These are phyloP conservation scores for Trichosporon asahii DNA, from an alignment of 1,284 basidiomycete species.

Conservation along the genomic window DNA sequence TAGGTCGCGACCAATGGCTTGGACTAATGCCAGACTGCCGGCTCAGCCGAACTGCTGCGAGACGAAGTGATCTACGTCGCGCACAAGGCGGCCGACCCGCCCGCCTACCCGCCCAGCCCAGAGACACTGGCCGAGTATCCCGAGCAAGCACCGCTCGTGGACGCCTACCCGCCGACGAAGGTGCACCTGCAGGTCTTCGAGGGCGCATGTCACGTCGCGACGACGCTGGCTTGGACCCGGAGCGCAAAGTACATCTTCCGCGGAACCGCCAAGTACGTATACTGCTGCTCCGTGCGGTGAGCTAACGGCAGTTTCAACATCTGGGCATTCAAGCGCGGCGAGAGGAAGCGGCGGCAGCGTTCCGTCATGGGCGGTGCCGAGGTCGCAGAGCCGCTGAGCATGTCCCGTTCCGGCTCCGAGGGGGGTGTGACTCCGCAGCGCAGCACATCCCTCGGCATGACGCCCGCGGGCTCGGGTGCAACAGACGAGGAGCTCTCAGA, in stretches of 20 bases:
- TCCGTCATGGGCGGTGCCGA: background rate
- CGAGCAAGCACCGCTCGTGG: conserved; percentile 43
- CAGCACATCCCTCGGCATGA: background rate
- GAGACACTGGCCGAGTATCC: conserved; percentile 50
- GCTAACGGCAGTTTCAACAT: conserved; percentile 45
- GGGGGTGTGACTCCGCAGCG: background rate
- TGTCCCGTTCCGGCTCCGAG: background rate
- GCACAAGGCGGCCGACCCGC: conserved; percentile 54
- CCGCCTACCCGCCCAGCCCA: conserved; percentile 47
- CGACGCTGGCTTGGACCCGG: conserved; percentile 49
- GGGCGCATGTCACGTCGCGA: conserved; percentile 51
- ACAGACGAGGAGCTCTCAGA: background rate
- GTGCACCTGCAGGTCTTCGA: conserved; percentile 55
- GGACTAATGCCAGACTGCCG: conserved; percentile 41
- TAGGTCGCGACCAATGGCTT: conserved; percentile 25
- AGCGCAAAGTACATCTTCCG: conserved; percentile 50
- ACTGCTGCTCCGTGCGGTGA: background rate
- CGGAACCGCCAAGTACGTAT: conserved; percentile 46
- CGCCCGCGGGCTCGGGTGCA: background rate
- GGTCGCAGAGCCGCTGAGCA: background rate
- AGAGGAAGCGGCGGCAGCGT: conserved; percentile 19
- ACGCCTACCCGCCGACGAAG: conserved; percentile 54
- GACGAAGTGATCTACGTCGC: conserved; percentile 54
- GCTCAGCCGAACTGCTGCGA: conserved; percentile 53
- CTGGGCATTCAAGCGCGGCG: conserved; percentile 46